Base-by-base conservation (phyloP, 1,139 yeast genomes). In the Spencermartinsiella ligniputridi region DNA sequence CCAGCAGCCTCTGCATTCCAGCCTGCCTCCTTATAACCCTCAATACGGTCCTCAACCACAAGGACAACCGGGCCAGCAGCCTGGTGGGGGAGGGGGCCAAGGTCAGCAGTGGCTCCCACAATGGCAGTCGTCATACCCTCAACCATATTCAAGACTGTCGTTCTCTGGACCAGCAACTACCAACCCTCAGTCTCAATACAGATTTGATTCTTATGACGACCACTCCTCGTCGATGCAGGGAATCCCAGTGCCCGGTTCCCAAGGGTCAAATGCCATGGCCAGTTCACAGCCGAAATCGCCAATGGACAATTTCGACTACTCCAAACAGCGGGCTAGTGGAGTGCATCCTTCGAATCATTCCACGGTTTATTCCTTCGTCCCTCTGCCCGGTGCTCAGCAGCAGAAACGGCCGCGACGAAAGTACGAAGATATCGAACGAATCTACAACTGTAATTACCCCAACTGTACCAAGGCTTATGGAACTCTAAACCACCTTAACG, bases 401-500 rank as follows among this genome's bases (percentile, higher is more conserved):
- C 62, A 61, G 44, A 74, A 71, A 52, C 67, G 90, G 35, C 81
- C 82, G 44, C 71, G 94, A 53, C 71, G 90, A 48, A 70, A 82
- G 38, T 82, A 80, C 54, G 79, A 80, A 54, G 90, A 84, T 60
- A 82, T 84, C 56, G 79, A 79, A 44, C 70, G 94, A 37, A 67
- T 81, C 36, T 84, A 82, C 63, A 69, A 67, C 39, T 84, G 94
- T 60, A 74, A 75, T 40, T 79, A 57, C 54, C 73, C 75, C 9
- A 78, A 76, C 1, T 84, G 94, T 57, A 67, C 74, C 35, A 84
- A 84, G 63, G 79, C 83, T 41, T 84, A 84, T 60, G 94, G 94
- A 1, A 81, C 88, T 18, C 67, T 84, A 41, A 84, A 84, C 62
- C 94, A 84, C 62, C 67, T 84, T 41, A 84, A 84, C 61, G 84